phyloP scores from a whole-genome alignment of 805 yeast species.

The Monosporozyma aquatica region DNA sequence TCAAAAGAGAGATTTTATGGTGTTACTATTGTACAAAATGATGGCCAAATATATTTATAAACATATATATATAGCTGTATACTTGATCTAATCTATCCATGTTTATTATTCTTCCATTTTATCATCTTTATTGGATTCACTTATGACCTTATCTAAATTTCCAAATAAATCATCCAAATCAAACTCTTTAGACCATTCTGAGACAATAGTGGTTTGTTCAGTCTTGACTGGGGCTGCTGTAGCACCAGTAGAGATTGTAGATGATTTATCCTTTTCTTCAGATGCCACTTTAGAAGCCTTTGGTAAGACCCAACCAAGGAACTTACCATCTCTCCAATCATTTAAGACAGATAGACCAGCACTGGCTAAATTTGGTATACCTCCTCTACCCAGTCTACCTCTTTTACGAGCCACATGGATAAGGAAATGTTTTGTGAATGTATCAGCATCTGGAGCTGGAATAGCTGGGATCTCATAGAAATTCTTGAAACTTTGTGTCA shows the following conservation, averaged over 20 bases:
- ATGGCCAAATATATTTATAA: constrained; percentile 1
- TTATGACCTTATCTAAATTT: constrained; percentile 31
- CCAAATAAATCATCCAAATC: constrained; percentile 76
- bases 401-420: constrained; percentile 88
- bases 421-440: constrained; percentile 74
- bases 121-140: constrained; percentile 19
- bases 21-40: constrained; percentile 3
- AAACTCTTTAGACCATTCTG: constrained; percentile 87
- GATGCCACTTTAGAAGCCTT: constrained; percentile 36
- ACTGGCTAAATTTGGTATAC: constrained; percentile 78
- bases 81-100: no score
- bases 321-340: constrained; percentile 97
- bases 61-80: no score
- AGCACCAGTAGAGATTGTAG: constrained; percentile 27
- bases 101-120: constrained; percentile 9
- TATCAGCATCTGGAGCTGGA: constrained; percentile 61
- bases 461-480: constrained; percentile 76
- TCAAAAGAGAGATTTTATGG: no score
- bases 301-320: constrained; percentile 84
- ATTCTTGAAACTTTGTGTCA: constrained; percentile 66
- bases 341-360: constrained; percentile 77
- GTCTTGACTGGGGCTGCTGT: constrained; percentile 37
- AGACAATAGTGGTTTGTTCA: constrained; percentile 70
- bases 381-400: constrained; percentile 89
- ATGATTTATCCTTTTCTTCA: constrained; percentile 19